Evolutionary conservation across 768 basidiomycete species (phyloP).

Genomic region (Gyrodon lividus): DNA sequence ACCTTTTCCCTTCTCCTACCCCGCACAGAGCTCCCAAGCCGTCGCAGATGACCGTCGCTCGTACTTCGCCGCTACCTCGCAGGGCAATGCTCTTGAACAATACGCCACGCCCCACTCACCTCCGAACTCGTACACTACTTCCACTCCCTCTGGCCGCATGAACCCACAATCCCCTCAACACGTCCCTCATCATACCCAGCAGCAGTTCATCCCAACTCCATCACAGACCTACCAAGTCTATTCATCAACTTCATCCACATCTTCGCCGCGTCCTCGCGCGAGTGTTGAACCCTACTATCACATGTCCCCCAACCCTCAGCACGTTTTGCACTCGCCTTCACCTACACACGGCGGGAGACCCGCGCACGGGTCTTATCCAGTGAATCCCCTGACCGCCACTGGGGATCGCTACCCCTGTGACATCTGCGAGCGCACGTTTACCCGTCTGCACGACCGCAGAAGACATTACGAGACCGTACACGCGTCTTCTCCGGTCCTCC

Average conservation of each 20-base stretch:
- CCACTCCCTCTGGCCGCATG: conserved; percentile 11
- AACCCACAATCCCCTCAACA: conserved; percentile 18
- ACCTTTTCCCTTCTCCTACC: conserved; percentile 20
- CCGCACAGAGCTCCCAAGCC: conserved; percentile 14
- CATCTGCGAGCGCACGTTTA: conserved; percentile 76
- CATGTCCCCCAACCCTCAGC: conserved; percentile 41
- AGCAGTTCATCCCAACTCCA: conserved; percentile 49
- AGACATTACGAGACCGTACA: conserved; percentile 81
- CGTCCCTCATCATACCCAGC: conserved; percentile 20
- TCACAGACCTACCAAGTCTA: conserved; percentile 41
- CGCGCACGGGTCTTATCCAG: conserved; percentile 7
- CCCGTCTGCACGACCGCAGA: conserved; percentile 78
- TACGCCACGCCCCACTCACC: conserved; percentile 24
- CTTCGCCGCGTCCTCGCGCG: conserved; percentile 26
- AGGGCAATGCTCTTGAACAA: conserved; percentile 16
- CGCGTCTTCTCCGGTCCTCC: conserved; percentile 57
- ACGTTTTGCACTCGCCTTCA: conserved; percentile 18
- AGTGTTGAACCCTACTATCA: conserved; percentile 40
- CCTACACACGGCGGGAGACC: conserved; percentile 17
- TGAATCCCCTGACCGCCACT: conserved; percentile 17
- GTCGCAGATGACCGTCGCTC: conserved; percentile 21
- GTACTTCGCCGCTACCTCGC: conserved; percentile 25
- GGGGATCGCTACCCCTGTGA: conserved; percentile 72
- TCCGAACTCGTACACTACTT: conserved; percentile 7
- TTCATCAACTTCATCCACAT: conserved; percentile 28